Conservation (phyloP, 2,329 filamentous ascomycete species). For the Anisogramma anomala region DNA sequence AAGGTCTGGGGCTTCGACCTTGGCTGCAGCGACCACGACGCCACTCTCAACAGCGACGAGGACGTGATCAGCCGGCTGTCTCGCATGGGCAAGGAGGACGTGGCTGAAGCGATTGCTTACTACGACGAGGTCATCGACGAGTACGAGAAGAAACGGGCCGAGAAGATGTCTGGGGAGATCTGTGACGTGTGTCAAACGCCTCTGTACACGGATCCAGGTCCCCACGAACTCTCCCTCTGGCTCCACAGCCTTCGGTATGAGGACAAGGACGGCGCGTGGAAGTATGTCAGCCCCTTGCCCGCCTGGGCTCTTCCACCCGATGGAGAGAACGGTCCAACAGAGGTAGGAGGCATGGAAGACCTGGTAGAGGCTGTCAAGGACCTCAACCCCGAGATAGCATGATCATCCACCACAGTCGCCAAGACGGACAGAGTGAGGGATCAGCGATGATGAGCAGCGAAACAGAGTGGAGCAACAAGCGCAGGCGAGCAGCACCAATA, state of each 20-base stretch:
- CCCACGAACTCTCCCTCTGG: slow-evolving; percentile 85
- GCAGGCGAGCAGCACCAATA: not conserved
- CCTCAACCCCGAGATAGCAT: slow-evolving; percentile 30
- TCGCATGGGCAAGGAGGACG: slow-evolving; percentile 88
- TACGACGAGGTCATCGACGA: slow-evolving; percentile 86
- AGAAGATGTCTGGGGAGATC: slow-evolving; percentile 78
- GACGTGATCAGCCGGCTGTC: slow-evolving; percentile 78
- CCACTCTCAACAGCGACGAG: slow-evolving; percentile 63
- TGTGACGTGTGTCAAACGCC: slow-evolving; percentile 78
- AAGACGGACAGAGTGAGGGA: too few species aligned
- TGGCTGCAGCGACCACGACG: slow-evolving; percentile 55
- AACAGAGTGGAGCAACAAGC: not conserved
- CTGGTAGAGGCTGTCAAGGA: slow-evolving; percentile 44
- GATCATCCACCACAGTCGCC: slow-evolving; percentile 4
- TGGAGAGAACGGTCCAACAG: slow-evolving; percentile 58
- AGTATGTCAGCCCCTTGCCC: slow-evolving; percentile 74
- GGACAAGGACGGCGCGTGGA: slow-evolving; percentile 72
- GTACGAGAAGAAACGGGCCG: slow-evolving; percentile 82
- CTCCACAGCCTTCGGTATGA: slow-evolving; percentile 87
- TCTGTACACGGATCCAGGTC: slow-evolving; percentile 83
- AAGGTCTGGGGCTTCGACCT: slow-evolving; percentile 79
- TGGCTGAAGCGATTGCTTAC: slow-evolving; percentile 82
- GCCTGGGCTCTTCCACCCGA: slow-evolving; percentile 75
- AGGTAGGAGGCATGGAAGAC: slow-evolving; percentile 50
- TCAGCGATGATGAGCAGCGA: not conserved